phyloP scores from a whole-genome alignment of 2,329 filamentous ascomycete species.

The Conoideocrella luteorostrata region DNA sequence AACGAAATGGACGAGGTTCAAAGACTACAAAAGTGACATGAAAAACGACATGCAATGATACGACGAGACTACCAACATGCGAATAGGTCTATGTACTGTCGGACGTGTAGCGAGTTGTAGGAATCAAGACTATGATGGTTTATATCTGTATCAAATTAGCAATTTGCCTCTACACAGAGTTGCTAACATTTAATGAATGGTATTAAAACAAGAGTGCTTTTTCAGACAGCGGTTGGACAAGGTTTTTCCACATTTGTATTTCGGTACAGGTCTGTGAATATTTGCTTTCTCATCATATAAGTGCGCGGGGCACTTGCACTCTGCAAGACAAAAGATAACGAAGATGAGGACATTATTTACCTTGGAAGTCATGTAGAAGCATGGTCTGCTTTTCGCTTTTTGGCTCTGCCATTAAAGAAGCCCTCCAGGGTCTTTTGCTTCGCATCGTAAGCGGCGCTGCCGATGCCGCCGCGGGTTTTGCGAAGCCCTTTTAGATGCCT shows the following conservation, averaged over 20 bases:
- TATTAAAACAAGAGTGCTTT: constrained; percentile 22
- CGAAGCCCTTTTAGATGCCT: constrained; percentile 68
- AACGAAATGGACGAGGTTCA: too few species aligned
- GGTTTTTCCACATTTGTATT: constrained; percentile 60
- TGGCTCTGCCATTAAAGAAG: constrained; percentile 56
- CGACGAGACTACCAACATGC: too few species aligned
- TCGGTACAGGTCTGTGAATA: constrained; percentile 84
- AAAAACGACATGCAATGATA: too few species aligned
- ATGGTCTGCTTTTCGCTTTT: constrained; percentile 7
- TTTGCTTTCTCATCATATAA: constrained; percentile 61
- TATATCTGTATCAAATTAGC: constrained; percentile 8
- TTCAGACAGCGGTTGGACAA: constrained; percentile 83
- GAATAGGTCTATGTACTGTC: too few species aligned
- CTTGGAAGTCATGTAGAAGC: constrained; percentile 14
- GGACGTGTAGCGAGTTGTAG: too few species aligned
- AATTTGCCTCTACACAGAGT: not conserved
- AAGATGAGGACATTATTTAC: constrained; percentile 29
- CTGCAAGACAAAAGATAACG: not conserved
- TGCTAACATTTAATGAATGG: too few species aligned
- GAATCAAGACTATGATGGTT: too few species aligned
- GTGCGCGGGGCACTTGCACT: constrained; percentile 8
- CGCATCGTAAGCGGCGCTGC: constrained; percentile 68
- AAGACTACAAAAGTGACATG: too few species aligned
- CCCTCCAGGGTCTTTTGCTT: constrained; percentile 69
- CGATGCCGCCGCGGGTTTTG: constrained; percentile 76